A percentile compares a stretch with the other conserved stretches of the same genome.
These are phyloP conservation scores for Termitomyces sp. DNA, from an alignment of 768 basidiomycete genomes.

Conservation along the genomic window DNA sequence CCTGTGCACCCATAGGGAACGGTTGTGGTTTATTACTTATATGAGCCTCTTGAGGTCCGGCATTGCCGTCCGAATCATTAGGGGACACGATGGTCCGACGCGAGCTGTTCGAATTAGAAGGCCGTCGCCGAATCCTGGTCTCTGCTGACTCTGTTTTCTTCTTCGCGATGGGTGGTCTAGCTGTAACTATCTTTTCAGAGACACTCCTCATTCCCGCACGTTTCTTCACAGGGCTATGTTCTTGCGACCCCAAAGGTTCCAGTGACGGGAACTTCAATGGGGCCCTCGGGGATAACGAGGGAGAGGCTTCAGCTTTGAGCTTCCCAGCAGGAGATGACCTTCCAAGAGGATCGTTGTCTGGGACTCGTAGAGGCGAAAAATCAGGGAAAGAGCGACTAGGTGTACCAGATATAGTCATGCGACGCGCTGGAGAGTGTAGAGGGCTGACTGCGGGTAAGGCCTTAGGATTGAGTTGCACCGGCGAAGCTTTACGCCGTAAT, in stretches of 20 bases:
- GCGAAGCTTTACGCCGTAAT: not conserved
- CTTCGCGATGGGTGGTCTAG: not conserved
- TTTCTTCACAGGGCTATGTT: not conserved
- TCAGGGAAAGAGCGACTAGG: not conserved
- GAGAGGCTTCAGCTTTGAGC: constrained; percentile 20
- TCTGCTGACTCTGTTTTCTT: not conserved
- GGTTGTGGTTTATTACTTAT: constrained; percentile 21
- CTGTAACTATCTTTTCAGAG: constrained; percentile 1
- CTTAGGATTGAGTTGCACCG: not conserved
- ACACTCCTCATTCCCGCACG: not conserved
- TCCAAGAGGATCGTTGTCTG: not conserved
- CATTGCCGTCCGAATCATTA: not conserved
- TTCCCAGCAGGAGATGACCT: not conserved
- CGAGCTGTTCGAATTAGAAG: not conserved
- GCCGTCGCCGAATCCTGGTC: not conserved
- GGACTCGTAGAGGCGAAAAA: not conserved
- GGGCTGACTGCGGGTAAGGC: not conserved
- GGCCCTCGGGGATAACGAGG: constrained; percentile 6
- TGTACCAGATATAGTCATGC: constrained; percentile 6
- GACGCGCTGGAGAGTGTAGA: constrained; percentile 9
- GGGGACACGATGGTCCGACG: not conserved
- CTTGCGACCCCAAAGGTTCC: not conserved
- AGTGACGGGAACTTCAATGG: constrained; percentile 5
- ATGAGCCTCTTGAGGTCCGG: not conserved
- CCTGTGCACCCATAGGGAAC: constrained; percentile 46